phyloP scores from a whole-genome alignment of 331 rosid species.

The Prunus yedoensis region DNA sequence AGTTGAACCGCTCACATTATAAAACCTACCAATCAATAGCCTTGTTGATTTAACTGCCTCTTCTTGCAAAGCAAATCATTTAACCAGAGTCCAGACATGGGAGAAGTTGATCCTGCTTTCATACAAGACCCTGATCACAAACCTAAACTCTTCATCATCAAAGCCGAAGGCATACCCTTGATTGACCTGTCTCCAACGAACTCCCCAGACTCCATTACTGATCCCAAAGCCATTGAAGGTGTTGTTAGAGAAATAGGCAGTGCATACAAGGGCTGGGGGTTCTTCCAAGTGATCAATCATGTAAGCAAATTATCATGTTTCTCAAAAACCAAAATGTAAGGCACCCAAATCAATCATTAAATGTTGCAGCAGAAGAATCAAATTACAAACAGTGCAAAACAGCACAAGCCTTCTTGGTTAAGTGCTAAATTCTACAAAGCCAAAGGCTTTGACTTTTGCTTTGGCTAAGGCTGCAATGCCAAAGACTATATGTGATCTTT shows the following conservation, averaged over 20 bases:
- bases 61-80: neutral
- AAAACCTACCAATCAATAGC: neutral
- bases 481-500: too few relatives aligned
- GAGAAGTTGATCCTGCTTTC: constrained; percentile 52
- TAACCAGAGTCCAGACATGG: neutral
- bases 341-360: too few relatives aligned
- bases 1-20: neutral
- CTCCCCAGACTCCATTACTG: neutral
- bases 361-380: too few relatives aligned
- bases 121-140: constrained; percentile 64
- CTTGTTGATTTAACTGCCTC: neutral
- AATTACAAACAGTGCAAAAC: too few relatives aligned
- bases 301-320: neutral
- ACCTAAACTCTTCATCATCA: constrained; percentile 31
- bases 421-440: too few relatives aligned
- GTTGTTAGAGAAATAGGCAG: constrained; percentile 45
- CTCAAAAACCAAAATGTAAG: too few relatives aligned
- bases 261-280: constrained; percentile 67
- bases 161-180: constrained; percentile 50
- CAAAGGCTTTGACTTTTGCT: too few relatives aligned
- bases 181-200: constrained; percentile 50
- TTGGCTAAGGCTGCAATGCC: too few relatives aligned
- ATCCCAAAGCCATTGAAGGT: constrained; percentile 8
- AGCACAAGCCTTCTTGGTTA: too few relatives aligned
- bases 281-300: constrained; percentile 72